A percentile compares a stretch with the other conserved stretches of the same genome.
Evolutionary conservation across 202 grass and related monocot species (phyloP).

Genomic region (Hordeum pubiflorum): DNA sequence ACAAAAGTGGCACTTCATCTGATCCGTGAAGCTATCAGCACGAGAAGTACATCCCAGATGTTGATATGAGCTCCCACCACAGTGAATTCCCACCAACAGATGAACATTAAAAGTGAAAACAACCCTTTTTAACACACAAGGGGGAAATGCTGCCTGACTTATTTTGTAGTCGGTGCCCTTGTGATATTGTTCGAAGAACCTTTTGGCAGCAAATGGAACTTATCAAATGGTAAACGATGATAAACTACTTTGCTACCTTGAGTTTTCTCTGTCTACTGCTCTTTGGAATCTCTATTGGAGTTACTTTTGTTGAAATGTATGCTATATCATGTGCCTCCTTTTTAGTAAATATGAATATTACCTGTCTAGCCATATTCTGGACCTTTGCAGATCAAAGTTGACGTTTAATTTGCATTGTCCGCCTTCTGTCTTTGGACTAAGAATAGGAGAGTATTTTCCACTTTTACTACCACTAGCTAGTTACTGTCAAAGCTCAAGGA

Average conservation of each 20-base stretch:
- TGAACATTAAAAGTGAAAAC: conserved; percentile 19
- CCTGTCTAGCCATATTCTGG: not conserved
- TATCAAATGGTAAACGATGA: conserved; percentile 1
- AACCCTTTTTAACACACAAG: not conserved
- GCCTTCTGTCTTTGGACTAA: not conserved
- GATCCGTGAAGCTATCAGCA: conserved; percentile 6
- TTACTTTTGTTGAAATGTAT: not conserved
- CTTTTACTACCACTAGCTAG: too few relatives aligned
- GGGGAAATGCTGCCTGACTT: conserved; percentile 4
- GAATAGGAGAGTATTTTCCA: too few relatives aligned
- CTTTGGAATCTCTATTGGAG: not conserved
- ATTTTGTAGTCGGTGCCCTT: conserved; percentile 2
- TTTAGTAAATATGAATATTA: not conserved
- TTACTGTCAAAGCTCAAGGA: not conserved
- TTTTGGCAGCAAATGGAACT: not conserved
- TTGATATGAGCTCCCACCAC: conserved; percentile 13
- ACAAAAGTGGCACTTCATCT: conserved; percentile 7
- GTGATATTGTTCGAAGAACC: conserved; percentile 2
- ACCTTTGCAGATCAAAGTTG: not conserved
- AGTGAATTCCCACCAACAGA: not conserved
- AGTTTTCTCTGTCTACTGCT: not conserved
- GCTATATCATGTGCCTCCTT: not conserved
- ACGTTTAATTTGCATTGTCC: not conserved
- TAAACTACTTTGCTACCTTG: not conserved
- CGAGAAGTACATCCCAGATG: conserved; percentile 17